Conservation (phyloP, 352 stramenopile genomes). For the Phytophthora quininea region DNA sequence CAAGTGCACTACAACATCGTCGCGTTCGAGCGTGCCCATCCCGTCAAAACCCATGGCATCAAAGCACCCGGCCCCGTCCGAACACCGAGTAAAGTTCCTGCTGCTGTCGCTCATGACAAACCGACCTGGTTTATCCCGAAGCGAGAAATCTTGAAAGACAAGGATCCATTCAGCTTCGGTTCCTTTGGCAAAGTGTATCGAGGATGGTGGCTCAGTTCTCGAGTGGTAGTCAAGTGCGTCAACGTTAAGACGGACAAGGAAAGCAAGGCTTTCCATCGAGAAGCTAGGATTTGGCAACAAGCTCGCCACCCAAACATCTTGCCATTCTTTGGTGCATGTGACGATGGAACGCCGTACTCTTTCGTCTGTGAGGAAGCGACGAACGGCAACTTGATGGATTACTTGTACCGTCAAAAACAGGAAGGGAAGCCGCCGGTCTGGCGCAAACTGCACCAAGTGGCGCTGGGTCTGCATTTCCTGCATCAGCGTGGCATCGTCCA, state of each 20-base stretch:
- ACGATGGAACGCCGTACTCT: no score
- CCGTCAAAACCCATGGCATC: background rate
- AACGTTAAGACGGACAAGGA: conserved; percentile 7
- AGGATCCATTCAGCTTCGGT: conserved; percentile 1
- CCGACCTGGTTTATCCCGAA: conserved; percentile 9
- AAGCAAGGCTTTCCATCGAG: conserved; percentile 28
- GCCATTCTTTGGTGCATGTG: conserved; percentile 48
- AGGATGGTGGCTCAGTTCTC: conserved; percentile 12
- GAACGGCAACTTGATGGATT: conserved; percentile 1
- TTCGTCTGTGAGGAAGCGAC: conserved; percentile 4
- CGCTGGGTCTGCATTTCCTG: conserved; percentile 19
- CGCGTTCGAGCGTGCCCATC: background rate
- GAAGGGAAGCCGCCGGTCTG: background rate
- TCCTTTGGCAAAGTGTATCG: conserved; percentile 16
- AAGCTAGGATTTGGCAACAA: conserved; percentile 90
- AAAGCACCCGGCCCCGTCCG: no score
- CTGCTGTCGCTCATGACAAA: conserved; percentile 2
- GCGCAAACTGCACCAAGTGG: conserved; percentile 10
- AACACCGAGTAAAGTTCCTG: background rate
- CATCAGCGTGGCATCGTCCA: conserved; percentile 21
- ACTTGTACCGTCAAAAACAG: background rate
- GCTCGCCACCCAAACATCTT: conserved; percentile 89
- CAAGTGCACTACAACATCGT: conserved; percentile 3
- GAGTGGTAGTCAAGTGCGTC: conserved; percentile 20
- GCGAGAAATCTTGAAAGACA: conserved; percentile 9